Percentiles rank a stretch among this genome's conserved stretches.
These are phyloP conservation scores for Jackrogersella multiformis DNA, from an alignment of 495 filamentous ascomycete genomes.

Conservation along the genomic window DNA sequence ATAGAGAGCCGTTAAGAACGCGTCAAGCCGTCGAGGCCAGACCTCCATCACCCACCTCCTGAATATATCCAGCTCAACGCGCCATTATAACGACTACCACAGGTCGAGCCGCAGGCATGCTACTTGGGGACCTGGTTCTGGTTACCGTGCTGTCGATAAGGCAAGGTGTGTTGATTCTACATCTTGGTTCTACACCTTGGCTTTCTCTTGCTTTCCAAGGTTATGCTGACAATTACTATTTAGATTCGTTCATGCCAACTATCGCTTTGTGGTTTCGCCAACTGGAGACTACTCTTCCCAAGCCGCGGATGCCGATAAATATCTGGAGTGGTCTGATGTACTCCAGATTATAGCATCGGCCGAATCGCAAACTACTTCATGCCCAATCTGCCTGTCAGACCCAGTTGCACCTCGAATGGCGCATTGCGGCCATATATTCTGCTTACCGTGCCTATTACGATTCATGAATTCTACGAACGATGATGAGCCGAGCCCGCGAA, in stretches of 20 bases:
- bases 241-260: constrained; percentile 96
- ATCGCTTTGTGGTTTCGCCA: constrained; percentile 93
- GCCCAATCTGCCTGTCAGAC: constrained; percentile 90
- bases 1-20: constrained; percentile 77
- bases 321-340: constrained; percentile 89
- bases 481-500: constrained; percentile 69
- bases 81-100: constrained; percentile 68
- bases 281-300: constrained; percentile 80
- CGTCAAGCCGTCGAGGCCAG: constrained; percentile 87
- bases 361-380: constrained; percentile 85
- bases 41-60: constrained; percentile 97
- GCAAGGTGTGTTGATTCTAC: constrained; percentile 65
- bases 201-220: no score
- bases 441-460: constrained; percentile 89
- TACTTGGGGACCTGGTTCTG: constrained; percentile 88
- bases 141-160: constrained; percentile 91
- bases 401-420: constrained; percentile 97
- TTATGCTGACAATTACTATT: constrained; percentile 27
- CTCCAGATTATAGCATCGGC: constrained; percentile 91
- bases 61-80: constrained; percentile 86
- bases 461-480: constrained; percentile 92
- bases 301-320: constrained; percentile 85
- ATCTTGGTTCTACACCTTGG: constrained; percentile 1
- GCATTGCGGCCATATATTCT: constrained; percentile 97
- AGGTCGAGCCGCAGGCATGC: constrained; percentile 67